Evolutionary conservation across 2,329 filamentous ascomycete genomes (phyloP).

Genomic region (Dactylellina cionopaga): DNA sequence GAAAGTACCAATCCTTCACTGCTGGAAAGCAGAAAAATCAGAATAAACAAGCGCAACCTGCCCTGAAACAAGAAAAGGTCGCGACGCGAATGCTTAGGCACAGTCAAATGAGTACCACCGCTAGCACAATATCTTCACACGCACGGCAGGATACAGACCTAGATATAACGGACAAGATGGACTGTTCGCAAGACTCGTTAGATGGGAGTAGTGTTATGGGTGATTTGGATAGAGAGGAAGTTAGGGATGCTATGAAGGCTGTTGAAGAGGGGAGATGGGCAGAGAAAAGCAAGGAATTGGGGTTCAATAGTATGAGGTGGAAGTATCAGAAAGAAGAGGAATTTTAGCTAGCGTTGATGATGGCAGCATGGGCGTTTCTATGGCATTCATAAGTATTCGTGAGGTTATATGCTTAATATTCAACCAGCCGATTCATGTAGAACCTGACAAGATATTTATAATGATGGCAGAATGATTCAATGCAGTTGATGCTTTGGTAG

Average conservation of each 20-base stretch:
- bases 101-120: not conserved
- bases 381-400: too few species aligned
- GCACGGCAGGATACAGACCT: not conserved
- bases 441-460: too few species aligned
- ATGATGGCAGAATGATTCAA: too few species aligned
- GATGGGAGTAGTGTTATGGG: not conserved
- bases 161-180: constrained; percentile 14
- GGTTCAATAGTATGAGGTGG: constrained; percentile 34
- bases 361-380: not conserved
- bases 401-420: too few species aligned
- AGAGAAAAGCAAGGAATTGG: constrained; percentile 31
- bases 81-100: not conserved
- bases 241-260: constrained; percentile 27
- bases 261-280: constrained; percentile 28
- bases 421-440: too few species aligned
- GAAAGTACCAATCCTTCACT: not conserved
- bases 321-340: constrained; percentile 33
- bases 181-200: constrained; percentile 36
- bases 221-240: constrained; percentile 24
- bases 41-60: not conserved
- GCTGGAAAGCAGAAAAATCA: not conserved
- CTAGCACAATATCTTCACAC: constrained; percentile 1
- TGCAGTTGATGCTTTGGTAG: too few species aligned
- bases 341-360: not conserved
- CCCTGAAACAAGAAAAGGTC: not conserved